A percentile compares a stretch with the other conserved stretches of the same genome.
Conservation (phyloP, 2,329 filamentous ascomycete species). For the Ophiostoma ulmi region DNA sequence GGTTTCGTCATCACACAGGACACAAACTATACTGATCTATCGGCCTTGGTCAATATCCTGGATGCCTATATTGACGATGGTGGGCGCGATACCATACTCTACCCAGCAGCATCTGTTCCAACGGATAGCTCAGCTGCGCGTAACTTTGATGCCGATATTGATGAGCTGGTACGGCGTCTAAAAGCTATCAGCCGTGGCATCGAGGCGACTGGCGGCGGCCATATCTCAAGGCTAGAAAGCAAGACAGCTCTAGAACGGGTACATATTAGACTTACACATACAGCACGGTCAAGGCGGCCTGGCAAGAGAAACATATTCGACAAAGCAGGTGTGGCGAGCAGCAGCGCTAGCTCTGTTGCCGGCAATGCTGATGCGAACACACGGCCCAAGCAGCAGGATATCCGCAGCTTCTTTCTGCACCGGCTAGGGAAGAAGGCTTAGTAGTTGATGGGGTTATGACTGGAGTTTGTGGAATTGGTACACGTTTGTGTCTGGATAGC, state of each 20-base stretch:
- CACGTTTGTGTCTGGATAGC: background rate
- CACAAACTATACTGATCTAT: slow-evolving; percentile 65
- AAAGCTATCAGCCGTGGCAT: slow-evolving; percentile 58
- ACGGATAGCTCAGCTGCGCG: slow-evolving; percentile 28
- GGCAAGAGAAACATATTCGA: slow-evolving; percentile 48
- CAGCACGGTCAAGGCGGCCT: slow-evolving; percentile 60
- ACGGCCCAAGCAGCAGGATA: slow-evolving; percentile 26
- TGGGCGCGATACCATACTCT: slow-evolving; percentile 26
- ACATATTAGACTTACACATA: slow-evolving; percentile 65
- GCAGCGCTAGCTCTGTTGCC: background rate
- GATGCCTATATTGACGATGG: slow-evolving; percentile 67
- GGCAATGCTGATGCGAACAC: background rate
- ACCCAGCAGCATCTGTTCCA: background rate
- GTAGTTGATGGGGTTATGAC: background rate
- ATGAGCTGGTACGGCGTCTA: slow-evolving; percentile 58
- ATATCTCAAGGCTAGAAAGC: slow-evolving; percentile 67
- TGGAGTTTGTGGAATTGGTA: background rate
- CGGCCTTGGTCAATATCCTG: slow-evolving; percentile 61
- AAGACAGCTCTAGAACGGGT: slow-evolving; percentile 72
- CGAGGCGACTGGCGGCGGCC: slow-evolving; percentile 66
- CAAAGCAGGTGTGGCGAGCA: background rate
- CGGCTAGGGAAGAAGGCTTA: slow-evolving; percentile 16
- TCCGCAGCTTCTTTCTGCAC: slow-evolving; percentile 26
- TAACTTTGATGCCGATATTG: slow-evolving; percentile 65
- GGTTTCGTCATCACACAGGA: slow-evolving; percentile 47